Conservation (phyloP, 768 basidiomycete genomes). For the Mycena indigotica region DNA sequence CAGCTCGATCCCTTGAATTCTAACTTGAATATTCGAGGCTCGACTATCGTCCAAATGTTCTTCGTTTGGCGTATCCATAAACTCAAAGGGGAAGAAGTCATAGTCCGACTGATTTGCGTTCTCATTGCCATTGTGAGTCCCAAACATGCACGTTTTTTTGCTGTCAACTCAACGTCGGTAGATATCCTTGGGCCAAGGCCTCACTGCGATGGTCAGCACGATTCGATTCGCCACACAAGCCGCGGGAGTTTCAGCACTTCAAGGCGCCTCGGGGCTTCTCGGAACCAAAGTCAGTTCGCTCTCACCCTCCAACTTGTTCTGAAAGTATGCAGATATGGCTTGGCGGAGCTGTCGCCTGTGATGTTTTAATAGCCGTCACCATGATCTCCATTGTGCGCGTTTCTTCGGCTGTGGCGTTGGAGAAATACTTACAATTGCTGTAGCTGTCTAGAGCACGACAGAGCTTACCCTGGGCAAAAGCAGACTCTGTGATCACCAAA, state of each 20-base stretch:
- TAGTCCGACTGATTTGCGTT: not conserved
- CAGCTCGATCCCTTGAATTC: not conserved
- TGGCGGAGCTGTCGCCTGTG: slow-evolving; percentile 17
- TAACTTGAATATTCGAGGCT: not conserved
- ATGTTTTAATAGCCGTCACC: slow-evolving; percentile 21
- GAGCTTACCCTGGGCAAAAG: slow-evolving; percentile 1
- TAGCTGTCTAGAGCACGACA: slow-evolving; percentile 4
- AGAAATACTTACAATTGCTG: not conserved
- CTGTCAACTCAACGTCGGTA: not conserved
- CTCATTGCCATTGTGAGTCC: not conserved
- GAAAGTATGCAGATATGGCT: slow-evolving; percentile 18
- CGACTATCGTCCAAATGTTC: slow-evolving; percentile 8
- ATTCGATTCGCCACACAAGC: not conserved
- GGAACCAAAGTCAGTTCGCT: too few relatives aligned
- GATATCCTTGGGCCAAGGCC: slow-evolving; percentile 17
- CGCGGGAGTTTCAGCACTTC: slow-evolving; percentile 5
- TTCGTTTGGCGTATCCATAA: slow-evolving; percentile 7
- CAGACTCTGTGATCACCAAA: slow-evolving; percentile 9
- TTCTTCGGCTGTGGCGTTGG: not conserved
- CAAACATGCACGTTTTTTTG: not conserved
- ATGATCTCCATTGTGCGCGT: slow-evolving; percentile 24
- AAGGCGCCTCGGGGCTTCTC: not conserved
- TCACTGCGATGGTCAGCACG: not conserved
- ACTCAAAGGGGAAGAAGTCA: not conserved
- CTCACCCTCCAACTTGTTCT: too few relatives aligned